Evolutionary conservation across 2,329 filamentous ascomycete species (phyloP).

Genomic region (Zarea fungicola): DNA sequence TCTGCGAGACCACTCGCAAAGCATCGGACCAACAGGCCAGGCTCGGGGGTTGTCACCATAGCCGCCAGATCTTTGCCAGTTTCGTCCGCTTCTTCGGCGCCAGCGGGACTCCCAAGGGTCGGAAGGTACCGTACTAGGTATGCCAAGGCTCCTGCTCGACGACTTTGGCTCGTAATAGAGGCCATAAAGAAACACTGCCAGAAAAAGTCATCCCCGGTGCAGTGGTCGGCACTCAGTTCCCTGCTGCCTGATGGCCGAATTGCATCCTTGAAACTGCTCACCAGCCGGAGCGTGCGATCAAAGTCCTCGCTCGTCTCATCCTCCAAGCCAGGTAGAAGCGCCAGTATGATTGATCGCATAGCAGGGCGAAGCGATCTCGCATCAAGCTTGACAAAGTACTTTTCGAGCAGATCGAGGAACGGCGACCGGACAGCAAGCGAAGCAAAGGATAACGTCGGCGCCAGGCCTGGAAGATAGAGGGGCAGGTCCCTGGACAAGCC

Average conservation of each 20-base stretch:
- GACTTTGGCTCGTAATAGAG: slow-evolving; percentile 80
- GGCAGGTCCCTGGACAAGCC: slow-evolving; percentile 76
- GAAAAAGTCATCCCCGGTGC: slow-evolving; percentile 76
- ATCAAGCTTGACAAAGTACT: slow-evolving; percentile 68
- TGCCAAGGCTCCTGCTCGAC: slow-evolving; percentile 80
- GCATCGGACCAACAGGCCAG: slow-evolving; percentile 81
- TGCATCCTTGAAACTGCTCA: slow-evolving; percentile 70
- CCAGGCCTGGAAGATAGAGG: slow-evolving; percentile 84
- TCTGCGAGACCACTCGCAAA: slow-evolving; percentile 88
- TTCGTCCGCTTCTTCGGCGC: slow-evolving; percentile 15
- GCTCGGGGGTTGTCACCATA: slow-evolving; percentile 81
- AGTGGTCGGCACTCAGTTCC: slow-evolving; percentile 47
- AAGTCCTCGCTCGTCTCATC: slow-evolving; percentile 98
- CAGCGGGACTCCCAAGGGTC: slow-evolving; percentile 20
- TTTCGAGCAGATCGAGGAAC: slow-evolving; percentile 79
- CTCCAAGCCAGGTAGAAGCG: slow-evolving; percentile 85
- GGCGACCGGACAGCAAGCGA: slow-evolving; percentile 84
- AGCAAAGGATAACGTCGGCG: slow-evolving; percentile 86
- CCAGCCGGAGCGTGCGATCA: slow-evolving; percentile 72
- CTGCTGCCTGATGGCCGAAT: slow-evolving; percentile 52
- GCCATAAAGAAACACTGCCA: slow-evolving; percentile 98
- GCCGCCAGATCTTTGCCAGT: slow-evolving; percentile 45
- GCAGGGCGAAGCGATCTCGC: slow-evolving; percentile 72
- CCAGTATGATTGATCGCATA: slow-evolving; percentile 82
- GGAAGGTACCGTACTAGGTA: slow-evolving; percentile 79